Percentiles rank a stretch among this genome's conserved stretches.
Conservation (phyloP, 1,284 basidiomycete genomes). For the Wolfiporia cocos region DNA sequence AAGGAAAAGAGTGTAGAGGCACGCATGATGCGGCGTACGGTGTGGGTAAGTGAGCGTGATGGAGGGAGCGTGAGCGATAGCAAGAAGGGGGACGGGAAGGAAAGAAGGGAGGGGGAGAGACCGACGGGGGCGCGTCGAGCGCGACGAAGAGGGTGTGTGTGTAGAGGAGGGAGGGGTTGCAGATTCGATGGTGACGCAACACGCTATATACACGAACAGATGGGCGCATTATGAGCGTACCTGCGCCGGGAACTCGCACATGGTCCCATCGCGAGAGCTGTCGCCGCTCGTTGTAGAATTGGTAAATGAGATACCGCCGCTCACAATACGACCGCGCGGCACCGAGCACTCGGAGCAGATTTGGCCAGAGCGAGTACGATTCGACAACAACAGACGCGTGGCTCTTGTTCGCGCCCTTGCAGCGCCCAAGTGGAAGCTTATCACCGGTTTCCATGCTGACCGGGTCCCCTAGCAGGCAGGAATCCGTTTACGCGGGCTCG, state of each 20-base stretch:
- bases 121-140: neutral
- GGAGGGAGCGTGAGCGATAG: neutral
- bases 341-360: no score
- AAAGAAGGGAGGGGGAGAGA: neutral
- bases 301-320: no score
- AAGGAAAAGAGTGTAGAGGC: slow-evolving; percentile 1
- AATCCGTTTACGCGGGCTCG: no score
- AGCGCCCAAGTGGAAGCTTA: no score
- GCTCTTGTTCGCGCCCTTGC: no score
- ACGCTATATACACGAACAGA: neutral
- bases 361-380: no score
- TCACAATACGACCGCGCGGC: no score
- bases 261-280: neutral
- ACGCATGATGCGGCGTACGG: slow-evolving; percentile 1
- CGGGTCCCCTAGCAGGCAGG: no score
- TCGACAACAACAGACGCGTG: no score
- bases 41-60: neutral
- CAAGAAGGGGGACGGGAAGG: neutral
- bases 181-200: neutral
- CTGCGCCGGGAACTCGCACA: neutral
- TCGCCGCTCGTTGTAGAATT: neutral
- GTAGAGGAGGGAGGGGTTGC: neutral
- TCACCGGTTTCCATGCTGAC: no score
- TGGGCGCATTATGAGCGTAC: neutral
- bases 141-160: neutral